Base-by-base conservation (phyloP, 345 rosid genomes). In the Ceriops zippeliana region DNA sequence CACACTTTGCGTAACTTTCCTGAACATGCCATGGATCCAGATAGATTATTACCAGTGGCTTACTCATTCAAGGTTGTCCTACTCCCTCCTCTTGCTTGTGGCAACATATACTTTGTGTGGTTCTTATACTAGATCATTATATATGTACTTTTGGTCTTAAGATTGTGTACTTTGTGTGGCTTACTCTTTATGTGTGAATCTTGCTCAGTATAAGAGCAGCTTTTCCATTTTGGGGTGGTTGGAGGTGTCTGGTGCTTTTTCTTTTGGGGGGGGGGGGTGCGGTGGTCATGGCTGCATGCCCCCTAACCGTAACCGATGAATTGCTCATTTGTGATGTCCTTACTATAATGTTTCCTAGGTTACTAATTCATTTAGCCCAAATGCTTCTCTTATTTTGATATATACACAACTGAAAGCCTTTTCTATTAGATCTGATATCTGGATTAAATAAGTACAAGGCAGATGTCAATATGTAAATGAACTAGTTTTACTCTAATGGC, bases 11-110 rank as follows among this genome's bases (percentile, higher is more conserved):
- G 93, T 32, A 88, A 90, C 73, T 92, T 89, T 73, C 97, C 97
- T 21, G 99, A 89, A 73, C 87, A 92, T 76, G 96, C 93, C 15
- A 87, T 92, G 93, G 82, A 92, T 81, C 98, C 99, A 21, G 93
- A 96, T 82, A 78, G 76, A 13, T 79, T 96, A 78, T 79, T 96
- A 54, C 99, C 99, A 8, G 66, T 92, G 88, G 97, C 98, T 62
- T 87, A 87, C 73, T 87, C 98, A 38, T 86, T 90, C 73, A 96
- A 92, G 99, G 97, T 73, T 47, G 17, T 35, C 53, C 62, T 34
- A 34, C 42, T 70, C 28, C 58, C 32, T 61, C 10, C 58, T 53
- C 28, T 53, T 68, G 38, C 60, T 58, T 68, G 5, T 27, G 26
- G n/a, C 53, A 52, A 52, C 20, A 37, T 24, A 19, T 21, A 19